Evolutionary conservation across 1,284 basidiomycete genomes (phyloP).

Genomic region (Mrakiaceae sp.): DNA sequence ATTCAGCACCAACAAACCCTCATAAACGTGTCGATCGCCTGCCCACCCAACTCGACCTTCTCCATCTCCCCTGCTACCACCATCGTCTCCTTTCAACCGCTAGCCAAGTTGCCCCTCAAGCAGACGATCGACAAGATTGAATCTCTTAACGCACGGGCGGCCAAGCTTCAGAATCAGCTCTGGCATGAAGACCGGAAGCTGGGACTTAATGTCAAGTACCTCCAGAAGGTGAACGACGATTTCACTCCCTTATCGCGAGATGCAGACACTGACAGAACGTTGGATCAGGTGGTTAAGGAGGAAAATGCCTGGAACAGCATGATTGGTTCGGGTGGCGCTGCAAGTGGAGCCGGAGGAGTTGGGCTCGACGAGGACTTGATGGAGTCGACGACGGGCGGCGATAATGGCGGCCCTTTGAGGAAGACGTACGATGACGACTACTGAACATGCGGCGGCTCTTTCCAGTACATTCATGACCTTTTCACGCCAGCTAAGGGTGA

Average conservation of each 20-base stretch:
- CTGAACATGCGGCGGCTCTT: background rate
- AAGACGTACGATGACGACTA: slow-evolving; percentile 16
- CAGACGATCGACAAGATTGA: background rate
- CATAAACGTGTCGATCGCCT: background rate
- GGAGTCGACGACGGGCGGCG: background rate
- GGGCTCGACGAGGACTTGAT: slow-evolving; percentile 13
- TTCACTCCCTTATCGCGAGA: background rate
- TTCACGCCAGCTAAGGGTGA: too few species aligned
- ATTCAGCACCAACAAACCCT: background rate
- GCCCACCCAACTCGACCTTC: background rate
- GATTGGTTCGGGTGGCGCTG: background rate
- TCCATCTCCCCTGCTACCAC: background rate
- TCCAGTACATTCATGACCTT: too few species aligned
- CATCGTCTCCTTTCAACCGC: background rate
- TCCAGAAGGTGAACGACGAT: background rate
- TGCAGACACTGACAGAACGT: background rate
- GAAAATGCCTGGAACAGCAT: background rate
- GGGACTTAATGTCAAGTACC: background rate
- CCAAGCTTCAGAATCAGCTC: background rate
- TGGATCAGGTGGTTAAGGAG: background rate
- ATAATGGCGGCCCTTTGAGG: background rate
- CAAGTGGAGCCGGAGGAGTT: background rate
- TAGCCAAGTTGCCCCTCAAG: background rate
- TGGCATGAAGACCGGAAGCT: slow-evolving; percentile 8
- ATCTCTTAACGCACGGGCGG: background rate